A percentile compares a stretch with the other conserved stretches of the same genome.
Evolutionary conservation across 2,329 filamentous ascomycete species (phyloP).

Genomic region (Diaporthe sp.): DNA sequence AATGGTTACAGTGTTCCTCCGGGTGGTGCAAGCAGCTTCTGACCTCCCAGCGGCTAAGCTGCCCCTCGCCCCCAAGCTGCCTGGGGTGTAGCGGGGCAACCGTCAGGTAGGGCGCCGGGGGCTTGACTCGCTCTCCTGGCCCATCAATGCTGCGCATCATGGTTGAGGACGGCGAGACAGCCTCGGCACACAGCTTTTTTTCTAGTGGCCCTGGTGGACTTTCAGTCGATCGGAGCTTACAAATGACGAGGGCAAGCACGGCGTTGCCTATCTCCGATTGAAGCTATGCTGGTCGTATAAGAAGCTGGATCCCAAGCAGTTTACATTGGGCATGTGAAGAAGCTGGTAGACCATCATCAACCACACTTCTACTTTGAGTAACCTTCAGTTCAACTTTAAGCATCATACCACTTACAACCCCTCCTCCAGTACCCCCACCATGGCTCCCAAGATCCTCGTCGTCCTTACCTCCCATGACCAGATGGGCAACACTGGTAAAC

Average conservation of each 20-base stretch:
- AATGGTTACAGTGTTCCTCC: not conserved
- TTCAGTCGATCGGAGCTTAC: slow-evolving; percentile 21
- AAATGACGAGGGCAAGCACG: not conserved
- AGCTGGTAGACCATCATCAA: not conserved
- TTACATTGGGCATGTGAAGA: slow-evolving; percentile 4
- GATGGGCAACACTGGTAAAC: slow-evolving; percentile 63
- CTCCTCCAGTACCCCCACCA: slow-evolving; percentile 45
- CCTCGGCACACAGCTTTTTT: slow-evolving; percentile 19
- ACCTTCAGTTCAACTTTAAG: not conserved
- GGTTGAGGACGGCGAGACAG: not conserved
- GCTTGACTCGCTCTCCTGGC: slow-evolving; percentile 4
- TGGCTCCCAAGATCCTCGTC: slow-evolving; percentile 75
- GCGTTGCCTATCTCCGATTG: slow-evolving; percentile 7
- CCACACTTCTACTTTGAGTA: not conserved
- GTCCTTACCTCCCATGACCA: slow-evolving; percentile 75
- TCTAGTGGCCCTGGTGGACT: slow-evolving; percentile 12
- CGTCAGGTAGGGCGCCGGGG: not conserved
- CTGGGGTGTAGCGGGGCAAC: slow-evolving; percentile 2
- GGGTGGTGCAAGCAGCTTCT: not conserved
- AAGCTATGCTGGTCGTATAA: slow-evolving; percentile 20
- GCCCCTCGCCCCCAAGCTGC: not conserved
- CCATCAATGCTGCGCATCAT: not conserved
- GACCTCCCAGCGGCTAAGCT: slow-evolving; percentile 13
- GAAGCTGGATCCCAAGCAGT: slow-evolving; percentile 3
- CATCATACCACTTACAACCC: slow-evolving; percentile 7